Percentiles rank a stretch among this genome's conserved stretches.
phyloP scores from a whole-genome alignment of 345 rosid species.

The Carallia brachiata region DNA sequence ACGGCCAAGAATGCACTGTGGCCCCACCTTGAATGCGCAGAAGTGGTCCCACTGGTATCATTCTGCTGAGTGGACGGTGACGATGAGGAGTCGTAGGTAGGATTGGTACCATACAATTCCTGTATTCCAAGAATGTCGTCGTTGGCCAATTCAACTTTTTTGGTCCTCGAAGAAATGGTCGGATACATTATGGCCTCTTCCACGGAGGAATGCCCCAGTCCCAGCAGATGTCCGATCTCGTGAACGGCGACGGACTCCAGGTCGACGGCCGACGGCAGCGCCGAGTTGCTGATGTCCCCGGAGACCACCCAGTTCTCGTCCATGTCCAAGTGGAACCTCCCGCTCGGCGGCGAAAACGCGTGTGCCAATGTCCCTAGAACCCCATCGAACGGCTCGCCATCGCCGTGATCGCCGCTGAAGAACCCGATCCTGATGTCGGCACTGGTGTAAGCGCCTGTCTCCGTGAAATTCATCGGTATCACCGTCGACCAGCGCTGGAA shows the following conservation, averaged over 20 bases:
- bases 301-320: slow-evolving; percentile 73
- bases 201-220: slow-evolving; percentile 86
- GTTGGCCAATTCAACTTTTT: slow-evolving; percentile 50
- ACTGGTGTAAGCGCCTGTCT: slow-evolving; percentile 12
- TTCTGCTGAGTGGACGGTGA: slow-evolving; percentile 40
- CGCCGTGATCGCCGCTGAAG: slow-evolving; percentile 78
- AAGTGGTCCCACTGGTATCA: slow-evolving; percentile 41
- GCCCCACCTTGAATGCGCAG: slow-evolving; percentile 22
- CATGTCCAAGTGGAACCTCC: slow-evolving; percentile 69
- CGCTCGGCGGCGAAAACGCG: slow-evolving; percentile 86
- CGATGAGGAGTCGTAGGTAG: slow-evolving; percentile 47
- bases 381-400: slow-evolving; percentile 94
- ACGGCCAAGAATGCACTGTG: slow-evolving; percentile 30
- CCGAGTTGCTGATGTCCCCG: slow-evolving; percentile 36
- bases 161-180: slow-evolving; percentile 55
- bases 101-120: slow-evolving; percentile 71
- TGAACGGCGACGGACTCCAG: slow-evolving; percentile 91
- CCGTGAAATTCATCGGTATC: slow-evolving; percentile 61
- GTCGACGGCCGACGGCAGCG: slow-evolving; percentile 55
- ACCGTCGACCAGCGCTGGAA: slow-evolving; percentile 71
- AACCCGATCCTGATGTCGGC: slow-evolving; percentile 79
- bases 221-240: slow-evolving; percentile 92
- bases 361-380: slow-evolving; percentile 81
- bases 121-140: slow-evolving; percentile 80
- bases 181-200: slow-evolving; percentile 84